phyloP scores from a whole-genome alignment of 2,329 filamentous ascomycete species.

The Colletotrichum noveboracense region DNA sequence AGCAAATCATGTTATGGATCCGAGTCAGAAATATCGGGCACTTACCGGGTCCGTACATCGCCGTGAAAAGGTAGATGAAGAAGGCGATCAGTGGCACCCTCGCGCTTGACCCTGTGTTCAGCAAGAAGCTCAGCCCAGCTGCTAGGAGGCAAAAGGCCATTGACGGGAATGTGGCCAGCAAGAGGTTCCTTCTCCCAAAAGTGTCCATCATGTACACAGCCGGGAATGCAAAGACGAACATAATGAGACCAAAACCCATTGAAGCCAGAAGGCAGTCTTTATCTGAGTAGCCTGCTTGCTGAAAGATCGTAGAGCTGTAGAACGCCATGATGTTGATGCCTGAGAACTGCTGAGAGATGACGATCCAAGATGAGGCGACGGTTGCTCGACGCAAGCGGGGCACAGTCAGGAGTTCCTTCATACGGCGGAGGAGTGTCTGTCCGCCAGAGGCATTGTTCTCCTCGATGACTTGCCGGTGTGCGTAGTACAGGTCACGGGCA shows the following conservation, averaged over 20 bases:
- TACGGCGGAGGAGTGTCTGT: conserved; percentile 41
- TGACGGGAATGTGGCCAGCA: conserved; percentile 48
- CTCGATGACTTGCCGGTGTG: conserved; percentile 46
- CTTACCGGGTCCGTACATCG: conserved; percentile 52
- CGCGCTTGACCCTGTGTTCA: conserved; percentile 41
- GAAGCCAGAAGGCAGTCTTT: conserved; percentile 55
- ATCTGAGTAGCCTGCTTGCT: conserved; percentile 46
- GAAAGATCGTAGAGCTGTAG: conserved; percentile 55
- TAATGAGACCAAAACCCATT: conserved; percentile 63
- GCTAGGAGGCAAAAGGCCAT: conserved; percentile 46
- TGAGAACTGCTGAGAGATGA: conserved; percentile 36
- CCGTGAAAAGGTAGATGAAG: conserved; percentile 62
- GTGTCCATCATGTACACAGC: conserved; percentile 65
- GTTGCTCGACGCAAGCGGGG: conserved; percentile 51
- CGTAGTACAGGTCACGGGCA: conserved; percentile 60
- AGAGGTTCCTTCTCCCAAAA: conserved; percentile 57
- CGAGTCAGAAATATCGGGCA: accelerated
- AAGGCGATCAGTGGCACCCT: conserved; percentile 56
- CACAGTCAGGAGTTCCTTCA: conserved; percentile 53
- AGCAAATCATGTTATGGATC: background rate
- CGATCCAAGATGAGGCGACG: conserved; percentile 32
- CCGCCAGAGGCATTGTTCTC: conserved; percentile 42
- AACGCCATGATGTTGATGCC: conserved; percentile 53
- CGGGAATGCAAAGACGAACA: conserved; percentile 63
- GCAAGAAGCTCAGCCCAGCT: conserved; percentile 55